A percentile compares a stretch with the other conserved stretches of the same genome.
Evolutionary conservation across 345 rosid species (phyloP).

Genomic region (Psidium friedrichsthalianum): DNA sequence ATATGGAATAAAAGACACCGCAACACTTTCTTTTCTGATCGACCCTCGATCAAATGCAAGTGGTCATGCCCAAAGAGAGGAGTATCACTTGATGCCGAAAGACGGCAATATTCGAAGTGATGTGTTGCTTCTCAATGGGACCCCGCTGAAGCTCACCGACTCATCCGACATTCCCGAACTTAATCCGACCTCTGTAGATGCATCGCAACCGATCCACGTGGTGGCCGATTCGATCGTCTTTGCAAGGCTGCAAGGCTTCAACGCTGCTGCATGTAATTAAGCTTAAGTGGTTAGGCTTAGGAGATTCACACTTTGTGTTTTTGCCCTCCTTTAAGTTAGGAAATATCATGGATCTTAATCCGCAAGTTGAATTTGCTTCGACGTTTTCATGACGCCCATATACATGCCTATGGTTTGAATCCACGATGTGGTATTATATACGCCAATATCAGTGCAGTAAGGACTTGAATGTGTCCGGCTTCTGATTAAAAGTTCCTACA

Average conservation of each 20-base stretch:
- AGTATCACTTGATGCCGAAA: slow-evolving; percentile 51
- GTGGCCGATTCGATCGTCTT: slow-evolving; percentile 31
- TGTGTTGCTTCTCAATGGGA: slow-evolving; percentile 39
- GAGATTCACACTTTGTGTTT: not conserved
- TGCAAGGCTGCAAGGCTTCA: slow-evolving; percentile 25
- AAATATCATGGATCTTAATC: not conserved
- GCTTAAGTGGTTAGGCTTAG: not conserved
- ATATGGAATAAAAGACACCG: too few relatives aligned
- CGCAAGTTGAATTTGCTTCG: not conserved
- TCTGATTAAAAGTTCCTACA: not conserved
- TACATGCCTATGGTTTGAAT: not conserved
- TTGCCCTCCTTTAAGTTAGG: not conserved
- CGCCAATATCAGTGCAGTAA: not conserved
- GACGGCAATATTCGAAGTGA: slow-evolving; percentile 51
- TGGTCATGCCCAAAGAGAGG: slow-evolving; percentile 19
- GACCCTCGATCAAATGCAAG: too few relatives aligned
- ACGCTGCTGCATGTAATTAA: slow-evolving; percentile 46
- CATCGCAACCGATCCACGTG: slow-evolving; percentile 17
- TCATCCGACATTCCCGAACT: slow-evolving; percentile 28
- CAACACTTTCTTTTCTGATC: too few relatives aligned
- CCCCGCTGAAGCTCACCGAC: slow-evolving; percentile 26
- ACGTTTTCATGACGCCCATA: not conserved
- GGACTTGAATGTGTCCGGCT: not conserved
- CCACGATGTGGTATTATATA: not conserved
- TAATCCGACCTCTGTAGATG: slow-evolving; percentile 26